Evolutionary conservation across 768 basidiomycete species (phyloP), one percentile per base, ranked within the genome.

Genomic region (Fomitopsis pulvina): DNA sequence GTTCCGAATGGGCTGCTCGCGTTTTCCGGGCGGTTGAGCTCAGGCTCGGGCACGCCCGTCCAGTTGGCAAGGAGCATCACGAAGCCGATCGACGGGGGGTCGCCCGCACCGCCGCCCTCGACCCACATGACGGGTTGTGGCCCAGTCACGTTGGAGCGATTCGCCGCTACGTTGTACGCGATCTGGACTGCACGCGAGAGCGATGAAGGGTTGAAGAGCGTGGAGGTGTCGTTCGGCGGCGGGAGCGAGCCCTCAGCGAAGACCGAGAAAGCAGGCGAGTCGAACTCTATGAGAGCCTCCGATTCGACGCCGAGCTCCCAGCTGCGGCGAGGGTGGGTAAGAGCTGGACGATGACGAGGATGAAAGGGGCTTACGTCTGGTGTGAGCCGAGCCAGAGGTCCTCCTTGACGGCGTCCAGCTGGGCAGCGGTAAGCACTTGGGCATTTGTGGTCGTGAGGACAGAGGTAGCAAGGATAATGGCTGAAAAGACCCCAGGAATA

Each of bases 51-150:
- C 18, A 48, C 47, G 22, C 65, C 63, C 0, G 79, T 79, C 74
- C 76, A 78, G 55, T 80, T 77, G 16, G 78, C 77, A 11, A 80
- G 63, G 30, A 90, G 71, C 21, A 89, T 79, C 0, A 83, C 75
- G 27, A 85, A 74, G 2, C 87, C 89, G 16, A 86, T 74, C 41
- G 81, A 83, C 0, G 90, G 79, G 0, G 92, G 91, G 60, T 95
- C 92, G 0, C 73, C 82, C 0, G 82, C 87, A 12, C 84, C 82
- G 34, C 75, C 71, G 26, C 82, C 59, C 45, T 27, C 79, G 38
- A 77, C 74, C 2, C 66, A 57, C 5, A 82, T 66, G 16, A 92
- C 68, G 0, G 84, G 77, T 55, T 80, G 79, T 1, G 83, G 78
- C 14, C 75, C 78, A 12, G 68, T 57, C 25, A 71, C 67, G 27